These are phyloP conservation scores for Oryza punctata DNA, from an alignment of 176 grass and related monocot genomes.

Conservation along the genomic window DNA sequence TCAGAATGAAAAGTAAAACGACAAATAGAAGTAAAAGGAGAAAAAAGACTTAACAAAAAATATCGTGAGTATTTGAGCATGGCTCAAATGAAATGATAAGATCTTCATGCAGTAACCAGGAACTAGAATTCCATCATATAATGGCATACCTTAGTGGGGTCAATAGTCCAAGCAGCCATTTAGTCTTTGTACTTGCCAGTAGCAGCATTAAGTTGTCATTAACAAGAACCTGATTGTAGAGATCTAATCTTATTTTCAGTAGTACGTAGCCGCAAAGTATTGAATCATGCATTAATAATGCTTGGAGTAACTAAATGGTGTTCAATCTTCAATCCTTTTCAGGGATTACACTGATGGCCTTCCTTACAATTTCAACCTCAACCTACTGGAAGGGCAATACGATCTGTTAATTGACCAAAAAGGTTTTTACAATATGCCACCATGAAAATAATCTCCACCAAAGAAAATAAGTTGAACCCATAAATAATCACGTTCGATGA, in stretches of 20 bases:
- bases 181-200: slow-evolving; percentile 65
- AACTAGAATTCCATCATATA: background rate
- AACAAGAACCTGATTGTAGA: slow-evolving; percentile 41
- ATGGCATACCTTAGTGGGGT: slow-evolving; percentile 47
- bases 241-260: background rate
- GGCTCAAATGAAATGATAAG: background rate
- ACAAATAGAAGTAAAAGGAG: background rate
- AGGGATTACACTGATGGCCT: slow-evolving; percentile 42
- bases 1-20: background rate
- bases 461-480: slow-evolving; percentile 9
- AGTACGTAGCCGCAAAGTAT: background rate
- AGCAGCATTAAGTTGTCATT: slow-evolving; percentile 58
- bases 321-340: slow-evolving; percentile 49
- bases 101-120: background rate
- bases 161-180: slow-evolving; percentile 60
- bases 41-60: background rate
- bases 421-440: background rate
- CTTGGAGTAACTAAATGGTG: background rate
- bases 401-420: slow-evolving; percentile 11
- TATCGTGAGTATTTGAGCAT: background rate
- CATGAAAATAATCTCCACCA: slow-evolving; percentile 16
- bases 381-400: slow-evolving; percentile 28
- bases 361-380: slow-evolving; percentile 51
- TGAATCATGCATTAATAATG: slow-evolving; percentile 26
- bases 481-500: slow-evolving; percentile 15